phyloP scores from a whole-genome alignment of 495 filamentous ascomycete genomes.

The Geoglossum glabrum region DNA sequence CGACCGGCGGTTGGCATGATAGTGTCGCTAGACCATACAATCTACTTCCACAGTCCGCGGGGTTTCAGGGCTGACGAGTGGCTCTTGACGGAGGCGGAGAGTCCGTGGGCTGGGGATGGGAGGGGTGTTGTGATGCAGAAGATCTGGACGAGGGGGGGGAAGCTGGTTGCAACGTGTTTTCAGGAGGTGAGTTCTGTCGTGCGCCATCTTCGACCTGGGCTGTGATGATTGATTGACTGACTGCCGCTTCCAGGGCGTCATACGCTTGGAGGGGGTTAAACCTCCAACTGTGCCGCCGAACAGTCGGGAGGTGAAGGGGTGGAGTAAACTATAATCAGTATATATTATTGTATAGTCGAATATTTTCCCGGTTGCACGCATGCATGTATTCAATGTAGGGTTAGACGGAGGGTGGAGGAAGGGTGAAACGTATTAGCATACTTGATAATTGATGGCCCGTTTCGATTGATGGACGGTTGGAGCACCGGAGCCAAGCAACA shows the following conservation, averaged over 20 bases:
- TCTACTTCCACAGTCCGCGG: conserved; percentile 80
- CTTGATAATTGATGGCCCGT: no score
- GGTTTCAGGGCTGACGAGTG: conserved; percentile 77
- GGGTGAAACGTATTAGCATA: no score
- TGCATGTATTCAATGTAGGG: no score
- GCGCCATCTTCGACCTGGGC: neutral
- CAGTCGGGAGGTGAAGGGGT: neutral
- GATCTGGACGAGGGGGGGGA: conserved; percentile 70
- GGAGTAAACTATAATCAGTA: neutral
- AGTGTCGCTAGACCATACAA: conserved; percentile 82
- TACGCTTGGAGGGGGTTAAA: neutral
- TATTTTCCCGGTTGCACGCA: no score
- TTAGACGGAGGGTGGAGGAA: no score
- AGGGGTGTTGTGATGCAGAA: conserved; percentile 70
- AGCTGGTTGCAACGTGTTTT: conserved; percentile 64
- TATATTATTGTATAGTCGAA: no score
- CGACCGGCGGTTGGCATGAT: conserved; percentile 65
- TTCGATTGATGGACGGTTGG: no score
- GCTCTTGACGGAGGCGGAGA: conserved; percentile 83
- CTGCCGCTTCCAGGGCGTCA: neutral
- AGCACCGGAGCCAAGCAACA: no score
- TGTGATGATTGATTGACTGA: neutral
- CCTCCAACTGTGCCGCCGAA: no score
- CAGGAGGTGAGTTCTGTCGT: conserved; percentile 38
- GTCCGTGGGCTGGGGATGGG: conserved; percentile 83